phyloP scores from a whole-genome alignment of 805 yeast species.

The Kuraishia piskuri region DNA sequence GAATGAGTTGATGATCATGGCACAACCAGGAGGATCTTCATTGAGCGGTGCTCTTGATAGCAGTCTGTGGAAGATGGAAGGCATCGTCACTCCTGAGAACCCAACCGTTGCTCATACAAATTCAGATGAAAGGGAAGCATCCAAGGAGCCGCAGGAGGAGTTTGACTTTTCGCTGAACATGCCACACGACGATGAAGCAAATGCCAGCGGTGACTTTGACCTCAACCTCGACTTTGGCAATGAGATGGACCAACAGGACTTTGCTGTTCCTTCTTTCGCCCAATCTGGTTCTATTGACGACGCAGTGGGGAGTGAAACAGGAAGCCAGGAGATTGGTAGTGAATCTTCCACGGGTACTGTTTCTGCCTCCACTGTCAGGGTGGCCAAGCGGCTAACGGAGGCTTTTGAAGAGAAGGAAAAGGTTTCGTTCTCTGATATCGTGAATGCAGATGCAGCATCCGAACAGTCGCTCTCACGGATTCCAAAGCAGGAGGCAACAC shows the following conservation, averaged over 20 bases:
- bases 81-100: not conserved
- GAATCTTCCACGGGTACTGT: constrained; percentile 20
- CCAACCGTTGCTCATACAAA: not conserved
- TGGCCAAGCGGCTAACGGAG: constrained; percentile 38
- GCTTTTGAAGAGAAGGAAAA: constrained; percentile 14
- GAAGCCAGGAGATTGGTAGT: constrained; percentile 15
- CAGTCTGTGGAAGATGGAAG: not conserved
- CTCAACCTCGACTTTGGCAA: constrained; percentile 15
- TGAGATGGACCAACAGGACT: constrained; percentile 5
- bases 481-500: constrained; percentile 52
- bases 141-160: not conserved
- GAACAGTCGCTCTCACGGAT: constrained; percentile 26
- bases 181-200: constrained; percentile 11
- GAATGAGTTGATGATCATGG: not conserved
- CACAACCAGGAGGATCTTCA: not conserved
- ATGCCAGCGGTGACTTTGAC: constrained; percentile 7
- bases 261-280: constrained; percentile 2
- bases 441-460: constrained; percentile 26
- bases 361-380: constrained; percentile 41
- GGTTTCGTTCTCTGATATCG: constrained; percentile 28
- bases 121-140: not conserved
- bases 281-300: constrained; percentile 8
- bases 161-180: not conserved
- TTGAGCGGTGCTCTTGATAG: not conserved
- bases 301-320: constrained; percentile 13